These are phyloP conservation scores for Heteromeles arbutifolia DNA, from an alignment of 306 rosid species.

Conservation along the genomic window DNA sequence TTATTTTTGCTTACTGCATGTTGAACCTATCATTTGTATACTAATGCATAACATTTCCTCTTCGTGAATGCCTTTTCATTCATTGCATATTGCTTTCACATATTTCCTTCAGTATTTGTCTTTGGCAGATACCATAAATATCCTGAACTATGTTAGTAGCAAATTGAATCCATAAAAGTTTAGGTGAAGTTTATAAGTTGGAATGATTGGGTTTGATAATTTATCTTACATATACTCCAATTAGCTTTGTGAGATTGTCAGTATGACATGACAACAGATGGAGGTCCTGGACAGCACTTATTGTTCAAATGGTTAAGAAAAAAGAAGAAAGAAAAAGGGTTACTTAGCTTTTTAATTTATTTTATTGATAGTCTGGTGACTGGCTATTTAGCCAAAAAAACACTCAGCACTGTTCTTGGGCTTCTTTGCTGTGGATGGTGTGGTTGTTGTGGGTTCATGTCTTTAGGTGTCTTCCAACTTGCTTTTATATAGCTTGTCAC, in stretches of 20 bases:
- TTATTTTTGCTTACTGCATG: neutral
- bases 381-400: neutral
- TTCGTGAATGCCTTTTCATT: neutral
- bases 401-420: neutral
- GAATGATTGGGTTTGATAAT: neutral
- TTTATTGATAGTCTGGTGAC: neutral
- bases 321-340: neutral
- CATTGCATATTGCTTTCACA: neutral
- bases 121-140: neutral
- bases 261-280: neutral
- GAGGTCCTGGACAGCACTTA: neutral
- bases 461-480: neutral
- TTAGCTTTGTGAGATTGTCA: neutral
- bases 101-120: neutral
- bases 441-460: neutral
- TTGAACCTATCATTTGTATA: slow-evolving; percentile 1
- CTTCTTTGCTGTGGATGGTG: neutral
- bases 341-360: neutral
- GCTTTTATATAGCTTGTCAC: neutral
- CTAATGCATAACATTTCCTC: neutral
- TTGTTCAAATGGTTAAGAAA: neutral
- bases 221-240: neutral
- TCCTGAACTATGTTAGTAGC: neutral
- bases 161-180: neutral
- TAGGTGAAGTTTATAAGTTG: neutral